Evolutionary conservation across 305 asterid species (phyloP), one percentile per base, ranked within the genome.

Genomic region (Fraxinus platypoda): DNA sequence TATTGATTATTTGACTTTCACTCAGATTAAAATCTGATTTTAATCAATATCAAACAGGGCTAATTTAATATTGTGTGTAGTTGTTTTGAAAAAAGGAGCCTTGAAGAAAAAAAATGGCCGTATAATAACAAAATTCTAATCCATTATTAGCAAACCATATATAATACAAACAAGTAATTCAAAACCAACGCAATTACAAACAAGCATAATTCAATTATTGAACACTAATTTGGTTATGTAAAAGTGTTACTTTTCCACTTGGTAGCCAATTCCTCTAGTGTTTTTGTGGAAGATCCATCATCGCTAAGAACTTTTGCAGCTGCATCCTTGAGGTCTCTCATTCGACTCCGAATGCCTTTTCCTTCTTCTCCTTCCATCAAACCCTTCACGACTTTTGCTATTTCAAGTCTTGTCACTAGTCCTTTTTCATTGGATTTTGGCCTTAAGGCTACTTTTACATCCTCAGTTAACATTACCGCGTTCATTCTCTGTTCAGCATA

Each of bases 331-430:
- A 94, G 84, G 0, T 83, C 91, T 81, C 83, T 91, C 87, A 89
- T 90, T 46, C 90, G 82, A 23, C 82, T 86, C 34, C 97, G 85
- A 31, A 90, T 77, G 33, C 77, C 86, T 70, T 94, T 93, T 76
- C 96, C 98, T 80, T 92, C 91, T 72, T 94, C 94, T 12, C 97
- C 98, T 82, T 93, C 97, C 87, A 93, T 88, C 89, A 94, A 86
- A 1, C 88, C 79, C 85, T 90, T 92, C 0, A 90, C 93, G 0
- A 86, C 84, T 8, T 88, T 87, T 7, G 91, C 90, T 0, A 93
- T 87, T 12, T 91, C 95, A 59, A 81, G 86, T n/a, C 91, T 79
- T 0, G 80, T 90, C 37, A 90, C 90, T 3, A 93, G 0, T 0
- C 92, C 96, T 26, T 88, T 75, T 12, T 87, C 92, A 6, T 68